Evolutionary conservation across 192 early-diverging fungal genomes (phyloP).

Genomic region (Irineochytrium annulatum): DNA sequence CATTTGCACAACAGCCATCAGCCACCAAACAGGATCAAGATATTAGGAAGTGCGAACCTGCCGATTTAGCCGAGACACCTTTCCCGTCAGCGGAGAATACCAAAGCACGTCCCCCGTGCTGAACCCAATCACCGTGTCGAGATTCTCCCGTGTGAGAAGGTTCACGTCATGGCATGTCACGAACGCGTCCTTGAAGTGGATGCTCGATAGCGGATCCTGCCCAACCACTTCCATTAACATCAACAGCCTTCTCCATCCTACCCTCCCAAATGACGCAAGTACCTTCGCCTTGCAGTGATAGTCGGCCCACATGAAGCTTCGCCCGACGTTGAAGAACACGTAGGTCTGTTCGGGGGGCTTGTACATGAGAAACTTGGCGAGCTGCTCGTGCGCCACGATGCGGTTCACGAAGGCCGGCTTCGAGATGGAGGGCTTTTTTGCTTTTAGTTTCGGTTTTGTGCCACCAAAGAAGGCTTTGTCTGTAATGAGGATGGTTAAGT

Average conservation of each 20-base stretch:
- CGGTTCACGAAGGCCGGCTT: conserved; percentile 33
- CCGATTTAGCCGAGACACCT: conserved; percentile 80
- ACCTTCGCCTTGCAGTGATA: conserved; percentile 59
- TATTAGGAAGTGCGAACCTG: conserved; percentile 39
- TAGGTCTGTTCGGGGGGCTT: conserved; percentile 44
- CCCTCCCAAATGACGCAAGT: conserved; percentile 4
- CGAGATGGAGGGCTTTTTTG: conserved; percentile 22
- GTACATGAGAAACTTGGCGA: conserved; percentile 40
- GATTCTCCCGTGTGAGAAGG: conserved; percentile 60
- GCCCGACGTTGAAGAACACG: conserved; percentile 71
- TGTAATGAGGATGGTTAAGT: neutral
- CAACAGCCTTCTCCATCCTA: too few species aligned
- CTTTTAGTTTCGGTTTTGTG: conserved; percentile 8
- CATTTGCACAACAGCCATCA: neutral
- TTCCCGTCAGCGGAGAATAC: conserved; percentile 83
- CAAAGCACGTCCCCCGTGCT: conserved; percentile 44
- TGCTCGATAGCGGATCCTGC: conserved; percentile 75
- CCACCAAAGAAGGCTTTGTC: neutral
- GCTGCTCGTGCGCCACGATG: conserved; percentile 39
- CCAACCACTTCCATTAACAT: neutral
- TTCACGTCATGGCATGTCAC: conserved; percentile 88
- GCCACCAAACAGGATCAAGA: conserved; percentile 1
- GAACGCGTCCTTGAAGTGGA: conserved; percentile 69
- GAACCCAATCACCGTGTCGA: conserved; percentile 78
- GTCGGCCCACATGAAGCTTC: conserved; percentile 70